Conservation (phyloP, 495 filamentous ascomycete species). For the Schizothecium vesticola region DNA sequence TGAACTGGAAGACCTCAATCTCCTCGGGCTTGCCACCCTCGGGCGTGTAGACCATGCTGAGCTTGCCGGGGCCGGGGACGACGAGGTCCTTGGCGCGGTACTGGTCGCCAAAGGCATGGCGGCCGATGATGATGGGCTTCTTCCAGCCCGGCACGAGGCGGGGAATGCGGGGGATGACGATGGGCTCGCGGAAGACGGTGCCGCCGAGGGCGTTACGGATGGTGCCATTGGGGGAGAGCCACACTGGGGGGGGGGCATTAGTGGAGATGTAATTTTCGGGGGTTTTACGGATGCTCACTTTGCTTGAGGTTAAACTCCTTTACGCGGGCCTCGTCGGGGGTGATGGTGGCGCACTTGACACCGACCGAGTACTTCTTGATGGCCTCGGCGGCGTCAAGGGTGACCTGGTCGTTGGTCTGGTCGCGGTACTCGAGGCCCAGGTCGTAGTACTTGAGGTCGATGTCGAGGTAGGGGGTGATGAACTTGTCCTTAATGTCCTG, state of each 20-base stretch:
- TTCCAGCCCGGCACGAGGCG: conserved; percentile 94
- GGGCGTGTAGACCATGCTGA: conserved; percentile 92
- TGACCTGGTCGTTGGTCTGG: conserved; percentile 93
- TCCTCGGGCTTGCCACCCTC: conserved; percentile 72
- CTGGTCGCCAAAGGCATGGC: conserved; percentile 98
- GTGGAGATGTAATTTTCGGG: background rate
- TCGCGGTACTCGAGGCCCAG: conserved; percentile 92
- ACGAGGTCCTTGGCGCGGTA: conserved; percentile 93
- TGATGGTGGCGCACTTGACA: conserved; percentile 99
- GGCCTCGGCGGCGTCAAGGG: conserved; percentile 86
- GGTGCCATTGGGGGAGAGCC: conserved; percentile 96
- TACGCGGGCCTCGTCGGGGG: conserved; percentile 91
- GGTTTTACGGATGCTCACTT: conserved; percentile 46
- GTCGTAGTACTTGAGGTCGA: conserved; percentile 99
- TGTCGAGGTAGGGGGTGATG: conserved; percentile 88
- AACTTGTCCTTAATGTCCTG: conserved; percentile 97
- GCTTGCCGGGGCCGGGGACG: conserved; percentile 70
- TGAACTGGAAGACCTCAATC: conserved; percentile 87
- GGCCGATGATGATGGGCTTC: conserved; percentile 96
- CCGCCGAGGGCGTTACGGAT: conserved; percentile 94
- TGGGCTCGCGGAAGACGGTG: conserved; percentile 97
- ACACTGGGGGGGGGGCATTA: conserved; percentile 51
- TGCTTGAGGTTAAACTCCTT: conserved; percentile 98
- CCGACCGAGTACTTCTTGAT: conserved; percentile 98
- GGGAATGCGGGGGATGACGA: conserved; percentile 87